Base-by-base conservation (phyloP, 1,284 basidiomycete species). In the Lignosus rhinocerotis region DNA sequence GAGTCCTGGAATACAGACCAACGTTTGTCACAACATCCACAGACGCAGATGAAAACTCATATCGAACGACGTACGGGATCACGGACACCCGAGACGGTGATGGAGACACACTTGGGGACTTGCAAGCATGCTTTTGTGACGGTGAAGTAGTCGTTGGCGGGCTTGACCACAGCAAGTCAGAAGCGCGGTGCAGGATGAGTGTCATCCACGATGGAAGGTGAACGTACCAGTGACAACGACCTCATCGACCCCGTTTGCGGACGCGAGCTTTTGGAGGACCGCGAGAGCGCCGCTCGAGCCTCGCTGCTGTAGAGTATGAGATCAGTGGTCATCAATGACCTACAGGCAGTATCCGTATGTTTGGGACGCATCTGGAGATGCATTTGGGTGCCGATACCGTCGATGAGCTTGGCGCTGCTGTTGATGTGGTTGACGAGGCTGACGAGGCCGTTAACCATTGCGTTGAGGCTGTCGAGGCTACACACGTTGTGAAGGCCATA, bases 31-130 rank as follows among this genome's bases (percentile, higher is more conserved):
- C 31, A 17, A 25, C 2, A 25, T 25, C 4, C 12, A 17, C 16
- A n/a, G n/a, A 33, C 8, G 14, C 17, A 39, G 30, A 21, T 14
- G 49, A 41, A 46, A n/a, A 25, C 25, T 25, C 25, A n/a, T 48
- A 36, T 44, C 14, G 16, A n/a, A 31, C n/a, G 2, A 72, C 75
- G 56, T 63, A 76, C 78, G 54, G 67, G 69, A 64, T 81, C 80
- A 62, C 76, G 70, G 51, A 82, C 78, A 65, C 78, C 79, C 78
- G 78, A 80, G 56, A 69, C 71, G 30, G 81, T 83, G 66, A 82
- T 79, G 25, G 76, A 73, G 31, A 82, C 73, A 60, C 81, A 83
- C 21, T 69, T 64, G 7, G 78, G 68, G 1, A 74, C 73, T 42
- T 71, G 72, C 51, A 81, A 65, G 67, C 80, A 83, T 6, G 80